Evolutionary conservation across 495 filamentous ascomycete species (phyloP), one percentile per base, ranked within the genome.

Genomic region (Daldinia loculata): DNA sequence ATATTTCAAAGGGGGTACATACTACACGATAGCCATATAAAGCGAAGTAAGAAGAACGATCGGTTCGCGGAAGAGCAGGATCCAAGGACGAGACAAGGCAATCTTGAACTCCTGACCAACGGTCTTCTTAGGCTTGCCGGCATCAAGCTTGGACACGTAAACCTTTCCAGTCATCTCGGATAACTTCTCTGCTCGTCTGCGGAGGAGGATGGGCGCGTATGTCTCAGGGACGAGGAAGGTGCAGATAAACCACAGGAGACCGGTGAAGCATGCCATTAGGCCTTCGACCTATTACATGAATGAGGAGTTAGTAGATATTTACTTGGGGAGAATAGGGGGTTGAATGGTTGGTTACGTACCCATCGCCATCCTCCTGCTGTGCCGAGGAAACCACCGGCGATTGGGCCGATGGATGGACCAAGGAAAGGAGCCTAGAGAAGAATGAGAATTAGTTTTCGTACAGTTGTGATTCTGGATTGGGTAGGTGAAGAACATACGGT

Each of bases 161-260:
- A 80, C 77, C 51, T 94, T 89, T 11, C 91, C 90, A 8, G 90
- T 96, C 61, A 88, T 82, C 74, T 87, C 77, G 50, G 89, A 88
- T 32, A 95, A 81, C 64, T 84, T 83, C 36, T 80, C 81, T 0
- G 94, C 94, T 57, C 93, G 91, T 26, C 82, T 79, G 60, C 90
- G 88, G 36, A 97, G 84, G 15, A 97, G 83, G 19, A 89, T 87
- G 11, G 85, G 82, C 0, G 76, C 88, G 77, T 98, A 98, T 0
- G 94, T 97, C 80, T 97, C 94, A 11, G 94, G 93, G 1, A 95
- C 88, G 39, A 90, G 78, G n/a, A 91, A 74, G 43, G 87, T 73
- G 58, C 93, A 87, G 27, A 84, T 74, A 34, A 86, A 82, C 62
- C 92, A 88, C 59, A 92, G 76, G 19, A 88, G 69, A 1, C 85